These are phyloP conservation scores for Leptographium procerum DNA, from an alignment of 2,329 filamentous ascomycete genomes.

Conservation along the genomic window DNA sequence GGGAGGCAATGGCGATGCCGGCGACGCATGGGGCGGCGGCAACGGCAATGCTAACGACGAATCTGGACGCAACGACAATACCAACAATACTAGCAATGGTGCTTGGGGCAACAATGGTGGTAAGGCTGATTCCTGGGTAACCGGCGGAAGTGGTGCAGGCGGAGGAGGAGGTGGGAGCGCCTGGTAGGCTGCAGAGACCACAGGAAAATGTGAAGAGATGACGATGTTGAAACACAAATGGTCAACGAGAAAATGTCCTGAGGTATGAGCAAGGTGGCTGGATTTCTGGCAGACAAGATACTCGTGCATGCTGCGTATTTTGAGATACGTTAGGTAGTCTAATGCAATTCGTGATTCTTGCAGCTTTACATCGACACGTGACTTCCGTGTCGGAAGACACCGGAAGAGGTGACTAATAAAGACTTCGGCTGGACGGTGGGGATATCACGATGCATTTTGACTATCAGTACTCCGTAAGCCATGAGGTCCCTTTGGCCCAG, in stretches of 20 bases:
- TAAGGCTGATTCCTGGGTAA: neutral
- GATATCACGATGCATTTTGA: neutral
- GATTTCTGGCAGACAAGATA: neutral
- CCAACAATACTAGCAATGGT: neutral
- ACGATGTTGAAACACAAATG: neutral
- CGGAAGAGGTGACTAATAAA: neutral
- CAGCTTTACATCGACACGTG: neutral
- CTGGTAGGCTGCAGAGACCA: neutral
- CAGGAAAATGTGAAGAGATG: neutral
- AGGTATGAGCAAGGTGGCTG: neutral
- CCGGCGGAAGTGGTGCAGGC: neutral
- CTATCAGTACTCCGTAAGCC: neutral
- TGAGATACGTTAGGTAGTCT: neutral
- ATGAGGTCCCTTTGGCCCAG: neutral
- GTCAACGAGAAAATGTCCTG: neutral
- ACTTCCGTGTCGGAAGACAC: neutral
- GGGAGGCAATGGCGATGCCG: neutral
- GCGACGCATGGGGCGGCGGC: conserved; percentile 3
- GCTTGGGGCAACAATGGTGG: neutral
- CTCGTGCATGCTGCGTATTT: neutral
- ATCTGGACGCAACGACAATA: conserved; percentile 2
- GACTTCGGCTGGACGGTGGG: neutral
- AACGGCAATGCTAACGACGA: conserved; percentile 6
- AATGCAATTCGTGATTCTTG: neutral
- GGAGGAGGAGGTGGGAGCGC: neutral